Conservation (phyloP, 176 grass and related monocot species). For the Urochloa ruziziensis region DNA sequence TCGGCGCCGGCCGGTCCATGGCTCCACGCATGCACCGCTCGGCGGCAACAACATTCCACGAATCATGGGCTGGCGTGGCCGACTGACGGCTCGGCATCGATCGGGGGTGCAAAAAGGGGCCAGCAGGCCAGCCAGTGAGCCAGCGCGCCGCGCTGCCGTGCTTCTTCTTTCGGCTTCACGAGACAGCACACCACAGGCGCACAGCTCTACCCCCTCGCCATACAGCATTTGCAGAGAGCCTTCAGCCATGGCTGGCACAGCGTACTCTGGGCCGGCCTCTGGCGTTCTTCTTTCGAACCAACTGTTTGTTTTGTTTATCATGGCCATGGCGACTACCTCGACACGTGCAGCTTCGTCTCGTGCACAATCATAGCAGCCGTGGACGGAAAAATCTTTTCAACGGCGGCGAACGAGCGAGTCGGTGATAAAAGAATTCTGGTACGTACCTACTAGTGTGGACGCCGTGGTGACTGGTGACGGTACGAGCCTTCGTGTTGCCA, state of each 20-base stretch:
- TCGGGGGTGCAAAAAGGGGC: slow-evolving; percentile 14
- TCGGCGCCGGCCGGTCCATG: background rate
- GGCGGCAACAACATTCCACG: slow-evolving; percentile 7
- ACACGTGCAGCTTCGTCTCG: background rate
- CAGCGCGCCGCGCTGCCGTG: too few species aligned
- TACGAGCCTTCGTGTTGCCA: background rate
- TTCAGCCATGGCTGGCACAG: too few species aligned
- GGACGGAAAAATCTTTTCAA: background rate
- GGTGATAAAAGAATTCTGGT: background rate
- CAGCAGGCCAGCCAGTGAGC: too few species aligned
- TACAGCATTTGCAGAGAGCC: too few species aligned
- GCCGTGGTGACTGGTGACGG: background rate
- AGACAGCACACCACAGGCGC: background rate
- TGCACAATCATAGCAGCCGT: background rate
- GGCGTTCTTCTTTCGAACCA: too few species aligned
- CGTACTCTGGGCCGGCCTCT: too few species aligned
- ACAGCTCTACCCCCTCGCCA: background rate
- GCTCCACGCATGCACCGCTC: background rate
- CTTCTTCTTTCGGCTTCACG: background rate
- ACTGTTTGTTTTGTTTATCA: too few species aligned
- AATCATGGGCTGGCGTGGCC: background rate
- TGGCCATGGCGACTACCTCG: background rate
- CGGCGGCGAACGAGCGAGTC: background rate
- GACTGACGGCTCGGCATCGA: background rate
- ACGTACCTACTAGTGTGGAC: background rate